phyloP scores from a whole-genome alignment of 371 early-diverging fungal genomes.

The Circinella umbellata region DNA sequence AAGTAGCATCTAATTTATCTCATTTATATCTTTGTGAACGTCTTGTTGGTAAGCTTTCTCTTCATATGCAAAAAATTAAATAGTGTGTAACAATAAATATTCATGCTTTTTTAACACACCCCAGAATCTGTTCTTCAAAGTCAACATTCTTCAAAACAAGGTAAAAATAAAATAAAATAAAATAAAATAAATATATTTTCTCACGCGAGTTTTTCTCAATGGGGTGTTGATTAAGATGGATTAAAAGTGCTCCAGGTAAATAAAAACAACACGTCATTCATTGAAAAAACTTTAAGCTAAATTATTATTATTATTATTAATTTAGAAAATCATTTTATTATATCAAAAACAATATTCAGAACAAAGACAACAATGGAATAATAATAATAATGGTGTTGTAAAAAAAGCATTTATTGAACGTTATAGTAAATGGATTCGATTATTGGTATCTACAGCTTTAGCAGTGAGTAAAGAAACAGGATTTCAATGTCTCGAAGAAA shows the following conservation, averaged over 20 bases:
- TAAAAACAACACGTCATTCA: not conserved
- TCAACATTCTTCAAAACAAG: not conserved
- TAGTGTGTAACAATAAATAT: no score
- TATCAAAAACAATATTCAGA: not conserved
- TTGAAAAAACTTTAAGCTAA: not conserved
- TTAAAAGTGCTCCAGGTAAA: slow-evolving; percentile 11
- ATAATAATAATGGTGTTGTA: no score
- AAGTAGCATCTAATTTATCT: not conserved
- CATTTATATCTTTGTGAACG: slow-evolving; percentile 2
- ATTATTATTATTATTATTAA: not conserved
- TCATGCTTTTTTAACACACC: not conserved
- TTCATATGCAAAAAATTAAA: no score
- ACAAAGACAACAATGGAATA: no score
- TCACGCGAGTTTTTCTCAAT: not conserved
- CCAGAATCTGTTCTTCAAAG: slow-evolving; percentile 2
- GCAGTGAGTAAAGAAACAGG: slow-evolving; percentile 5
- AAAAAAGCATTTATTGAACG: not conserved
- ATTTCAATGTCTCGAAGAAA: not conserved
- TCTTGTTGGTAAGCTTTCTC: not conserved
- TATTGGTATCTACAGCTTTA: slow-evolving; percentile 11
- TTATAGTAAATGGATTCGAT: slow-evolving; percentile 14
- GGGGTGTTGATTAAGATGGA: slow-evolving; percentile 6
- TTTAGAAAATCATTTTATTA: not conserved
- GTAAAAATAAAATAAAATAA: not conserved
- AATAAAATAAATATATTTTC: not conserved